phyloP scores from a whole-genome alignment of 805 yeast species.

The Debaryomyces maramus region DNA sequence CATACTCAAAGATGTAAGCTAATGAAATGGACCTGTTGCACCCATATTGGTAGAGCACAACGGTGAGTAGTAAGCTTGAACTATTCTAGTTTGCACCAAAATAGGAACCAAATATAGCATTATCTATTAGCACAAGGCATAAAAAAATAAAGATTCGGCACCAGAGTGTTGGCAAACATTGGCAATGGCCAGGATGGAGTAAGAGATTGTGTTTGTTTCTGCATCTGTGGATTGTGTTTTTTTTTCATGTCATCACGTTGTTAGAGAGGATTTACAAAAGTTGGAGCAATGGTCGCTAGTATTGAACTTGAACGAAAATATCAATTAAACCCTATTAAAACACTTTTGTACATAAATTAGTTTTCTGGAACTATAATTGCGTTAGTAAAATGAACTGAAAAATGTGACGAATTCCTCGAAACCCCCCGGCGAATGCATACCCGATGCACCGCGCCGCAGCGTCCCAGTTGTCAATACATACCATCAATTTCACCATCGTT shows the following conservation, averaged over 20 bases:
- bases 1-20: slow-evolving; percentile 39
- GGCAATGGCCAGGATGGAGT: not conserved
- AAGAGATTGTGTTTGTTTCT: no score
- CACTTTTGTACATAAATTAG: slow-evolving; percentile 49
- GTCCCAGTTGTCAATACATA: slow-evolving; percentile 29
- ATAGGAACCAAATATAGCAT: slow-evolving; percentile 75
- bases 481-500: slow-evolving; percentile 95
- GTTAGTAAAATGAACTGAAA: slow-evolving; percentile 14
- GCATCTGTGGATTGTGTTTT: no score
- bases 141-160: slow-evolving; percentile 48
- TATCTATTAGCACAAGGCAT: slow-evolving; percentile 8
- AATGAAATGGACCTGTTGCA: slow-evolving; percentile 69
- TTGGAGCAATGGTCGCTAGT: slow-evolving; percentile 11
- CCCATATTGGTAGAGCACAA: slow-evolving; percentile 42
- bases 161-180: slow-evolving; percentile 93
- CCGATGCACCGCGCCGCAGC: slow-evolving; percentile 1
- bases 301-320: slow-evolving; percentile 19
- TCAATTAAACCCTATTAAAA: slow-evolving; percentile 38
- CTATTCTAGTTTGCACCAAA: slow-evolving; percentile 83
- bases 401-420: not conserved
- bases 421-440: slow-evolving; percentile 21
- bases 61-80: slow-evolving; percentile 73
- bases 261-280: slow-evolving; percentile 9
- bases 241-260: not conserved
- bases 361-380: slow-evolving; percentile 59